Base-by-base conservation (phyloP, 176 grass and related monocot genomes). In the Echinochloa phyllopogon region DNA sequence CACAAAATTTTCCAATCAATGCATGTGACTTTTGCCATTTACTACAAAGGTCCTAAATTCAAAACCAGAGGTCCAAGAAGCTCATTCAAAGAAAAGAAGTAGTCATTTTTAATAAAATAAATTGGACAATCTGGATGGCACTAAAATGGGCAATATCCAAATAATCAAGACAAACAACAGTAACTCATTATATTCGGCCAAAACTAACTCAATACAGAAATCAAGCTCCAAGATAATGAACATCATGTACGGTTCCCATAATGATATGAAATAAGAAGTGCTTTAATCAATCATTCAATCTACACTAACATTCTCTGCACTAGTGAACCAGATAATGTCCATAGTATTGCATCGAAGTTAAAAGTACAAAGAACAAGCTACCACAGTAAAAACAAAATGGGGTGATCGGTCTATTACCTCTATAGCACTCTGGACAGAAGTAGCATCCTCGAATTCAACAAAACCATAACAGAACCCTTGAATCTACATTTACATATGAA, bases 391-490 rank as follows among this genome's bases (percentile, higher is more conserved):
- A 69, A 77, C 1, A 10, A 33, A 18, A 17, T 4, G 4, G 63
- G 16, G 59, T 67, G 9, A 58, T 27, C 77, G 38, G 20, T 79
- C 33, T 73, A 78, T 39, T 89, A 97, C 95, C 95, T 90, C 90
- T 36, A 91, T 90, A 70, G 95, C 95, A 87, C 74, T 92, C 88
- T 91, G 88, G 49, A 87, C 92, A 80, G 95, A 81, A 38, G 61
- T 81, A 62, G 90, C 75, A 59, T 87, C 90, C 84, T 97, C 92
- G 8, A 97, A 97, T 84, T 94, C 92, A 72, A 97, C 92, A 81
- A 97, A 97, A 10, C 95, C 95, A 64, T 90, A 97, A 76, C 95
- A 97, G 62, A 94, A 97, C 16, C 92, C 95, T 89, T 94, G 95
- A 80, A 88, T 29, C 95, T 97, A 87, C 71, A 83, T 77, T 84